phyloP scores from a whole-genome alignment of 2,329 filamentous ascomycete genomes.

The Drechslera avenae region DNA sequence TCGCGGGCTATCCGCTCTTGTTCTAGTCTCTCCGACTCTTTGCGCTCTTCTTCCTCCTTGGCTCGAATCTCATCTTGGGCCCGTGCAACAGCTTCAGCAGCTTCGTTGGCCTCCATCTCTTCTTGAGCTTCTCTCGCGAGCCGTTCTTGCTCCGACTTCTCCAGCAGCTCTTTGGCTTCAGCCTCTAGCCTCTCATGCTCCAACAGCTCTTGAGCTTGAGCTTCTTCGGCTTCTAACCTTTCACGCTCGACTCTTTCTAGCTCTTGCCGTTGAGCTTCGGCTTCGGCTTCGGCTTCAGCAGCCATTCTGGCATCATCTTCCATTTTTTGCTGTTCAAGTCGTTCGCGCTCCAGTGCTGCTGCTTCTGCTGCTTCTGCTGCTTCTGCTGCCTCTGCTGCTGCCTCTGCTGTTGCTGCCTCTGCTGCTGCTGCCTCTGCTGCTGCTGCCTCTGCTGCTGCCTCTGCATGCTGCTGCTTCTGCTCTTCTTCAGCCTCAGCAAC shows the following conservation, averaged over 20 bases:
- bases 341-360: neutral
- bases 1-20: slow-evolving; percentile 6
- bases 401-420: neutral
- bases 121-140: slow-evolving; percentile 2
- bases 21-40: slow-evolving; percentile 7
- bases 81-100: slow-evolving; percentile 5
- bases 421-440: neutral
- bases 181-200: neutral
- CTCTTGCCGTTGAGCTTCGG: slow-evolving; percentile 6
- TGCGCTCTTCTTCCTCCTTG: neutral
- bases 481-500: slow-evolving; percentile 3
- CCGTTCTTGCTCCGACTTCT: slow-evolving; percentile 1
- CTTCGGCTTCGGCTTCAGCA: neutral
- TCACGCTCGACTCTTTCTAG: slow-evolving; percentile 10
- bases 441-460: neutral
- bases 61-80: neutral
- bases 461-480: neutral
- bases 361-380: neutral
- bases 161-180: slow-evolving; percentile 1
- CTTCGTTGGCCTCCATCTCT: neutral
- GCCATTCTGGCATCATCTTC: neutral
- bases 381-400: neutral
- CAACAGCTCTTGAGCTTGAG: neutral
- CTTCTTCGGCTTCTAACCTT: slow-evolving; percentile 4
- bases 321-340: slow-evolving; percentile 1